Evolutionary conservation across 2,329 filamentous ascomycete species (phyloP), one percentile per base, ranked within the genome.

Genomic region (Pseudopithomyces maydicus): DNA sequence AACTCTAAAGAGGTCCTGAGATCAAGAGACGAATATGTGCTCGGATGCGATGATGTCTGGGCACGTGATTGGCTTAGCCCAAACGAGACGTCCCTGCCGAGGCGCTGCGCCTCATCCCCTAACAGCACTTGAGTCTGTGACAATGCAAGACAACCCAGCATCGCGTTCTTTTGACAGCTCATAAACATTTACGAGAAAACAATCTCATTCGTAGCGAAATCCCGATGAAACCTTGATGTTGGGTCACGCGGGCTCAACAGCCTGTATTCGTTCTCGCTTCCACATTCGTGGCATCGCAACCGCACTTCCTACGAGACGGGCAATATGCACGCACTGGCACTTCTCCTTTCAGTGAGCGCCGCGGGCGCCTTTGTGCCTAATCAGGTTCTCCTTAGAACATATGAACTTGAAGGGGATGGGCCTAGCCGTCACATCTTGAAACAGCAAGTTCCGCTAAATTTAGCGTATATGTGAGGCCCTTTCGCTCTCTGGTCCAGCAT

Each of bases 391-490:
- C 48, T 51, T 33, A 32, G 22, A 35, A 42, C 38, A 10, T 39
- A 17, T 19, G 23, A 41, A 33, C 15, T 41, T n/a, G 52, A 52
- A 44, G 17, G 7, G 15, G 48, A 55, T 38, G 56, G 54, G 45
- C 54, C 48, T 44, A 23, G 41, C 23, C 43, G 14, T 29, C 32
- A 39, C 17, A 36, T 42, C 51, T 32, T 54, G 52, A 60, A 48
- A 54, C 50, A 20, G 15, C 62, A 59, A 54, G 41, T 33, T 41
- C 59, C 62, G 55, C 62, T 64, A 55, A 59, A 57, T 43, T 51
- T 61, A 63, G 60, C 56, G 55, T 48, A 35, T 42, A 61, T 52
- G 62, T 63, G 62, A 61, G 62, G 56, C 60, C 38, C 55, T 49
- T 41, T 57, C 45, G 39, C 58, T 56, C 48, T 52, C 20, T 60